These are phyloP conservation scores for Deuterostichococcus epilithicus DNA, from an alignment of 139 green algal species.

Conservation along the genomic window DNA sequence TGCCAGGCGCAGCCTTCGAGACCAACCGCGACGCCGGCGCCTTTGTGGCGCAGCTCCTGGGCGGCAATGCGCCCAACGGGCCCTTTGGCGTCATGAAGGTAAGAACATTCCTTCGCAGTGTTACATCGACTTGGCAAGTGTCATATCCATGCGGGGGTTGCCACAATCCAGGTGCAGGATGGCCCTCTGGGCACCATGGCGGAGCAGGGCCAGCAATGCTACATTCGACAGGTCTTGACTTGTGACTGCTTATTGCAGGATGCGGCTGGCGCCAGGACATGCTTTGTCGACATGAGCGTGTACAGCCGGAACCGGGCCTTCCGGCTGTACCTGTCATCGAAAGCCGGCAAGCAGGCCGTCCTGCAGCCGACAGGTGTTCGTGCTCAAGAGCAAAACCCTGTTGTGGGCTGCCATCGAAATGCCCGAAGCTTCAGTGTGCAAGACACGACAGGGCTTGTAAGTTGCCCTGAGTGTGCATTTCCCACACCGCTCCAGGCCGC, in stretches of 20 bases:
- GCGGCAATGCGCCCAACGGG: not conserved
- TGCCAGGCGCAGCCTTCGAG: constrained; percentile 33
- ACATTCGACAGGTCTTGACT: not conserved
- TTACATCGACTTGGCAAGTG: too few relatives aligned
- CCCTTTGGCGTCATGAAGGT: constrained; percentile 20
- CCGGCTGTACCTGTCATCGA: constrained; percentile 57
- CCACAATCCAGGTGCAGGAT: constrained; percentile 6
- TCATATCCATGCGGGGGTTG: too few relatives aligned
- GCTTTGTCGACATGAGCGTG: constrained; percentile 61
- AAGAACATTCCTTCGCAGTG: too few relatives aligned
- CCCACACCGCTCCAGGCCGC: too few relatives aligned
- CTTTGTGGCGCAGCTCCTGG: constrained; percentile 37
- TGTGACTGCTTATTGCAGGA: constrained; percentile 9
- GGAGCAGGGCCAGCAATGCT: not conserved
- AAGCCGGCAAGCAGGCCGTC: constrained; percentile 47
- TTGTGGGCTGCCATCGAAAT: too few relatives aligned
- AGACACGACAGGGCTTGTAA: too few relatives aligned
- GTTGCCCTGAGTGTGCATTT: too few relatives aligned
- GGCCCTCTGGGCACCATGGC: constrained; percentile 11
- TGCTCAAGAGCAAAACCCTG: too few relatives aligned
- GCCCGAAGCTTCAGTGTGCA: too few relatives aligned
- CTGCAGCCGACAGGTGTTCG: constrained; percentile 33
- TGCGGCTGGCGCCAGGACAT: not conserved
- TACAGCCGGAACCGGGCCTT: constrained; percentile 79
- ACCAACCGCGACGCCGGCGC: constrained; percentile 14